These are phyloP conservation scores for Wickerhamiella qilinensis DNA, from an alignment of 805 yeast genomes.

Conservation along the genomic window DNA sequence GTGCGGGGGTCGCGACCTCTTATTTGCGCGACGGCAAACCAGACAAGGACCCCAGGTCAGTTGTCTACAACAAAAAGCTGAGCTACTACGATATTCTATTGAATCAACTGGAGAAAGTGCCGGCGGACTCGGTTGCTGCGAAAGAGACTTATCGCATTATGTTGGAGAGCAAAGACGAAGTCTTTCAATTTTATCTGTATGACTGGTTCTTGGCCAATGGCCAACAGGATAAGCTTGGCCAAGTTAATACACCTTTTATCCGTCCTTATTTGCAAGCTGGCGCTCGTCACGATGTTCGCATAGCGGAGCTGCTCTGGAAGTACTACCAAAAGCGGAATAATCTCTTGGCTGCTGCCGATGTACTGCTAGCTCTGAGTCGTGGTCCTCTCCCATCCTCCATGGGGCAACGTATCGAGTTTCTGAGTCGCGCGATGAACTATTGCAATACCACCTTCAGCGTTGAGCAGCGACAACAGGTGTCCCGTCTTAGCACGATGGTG, in stretches of 20 bases:
- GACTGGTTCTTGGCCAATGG: conserved; percentile 81
- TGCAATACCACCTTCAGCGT: conserved; percentile 76
- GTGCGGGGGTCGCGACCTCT: conserved; percentile 40
- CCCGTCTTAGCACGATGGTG: conserved; percentile 48
- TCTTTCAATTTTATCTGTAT: conserved; percentile 84
- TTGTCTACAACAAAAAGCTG: conserved; percentile 34
- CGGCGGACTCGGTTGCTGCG: conserved; percentile 35
- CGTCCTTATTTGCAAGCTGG: conserved; percentile 49
- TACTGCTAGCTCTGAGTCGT: conserved; percentile 53
- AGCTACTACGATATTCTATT: conserved; percentile 60
- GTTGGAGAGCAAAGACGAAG: conserved; percentile 56
- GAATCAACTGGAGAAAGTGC: conserved; percentile 56
- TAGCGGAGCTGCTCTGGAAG: conserved; percentile 76
- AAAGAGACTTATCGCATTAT: conserved; percentile 54
- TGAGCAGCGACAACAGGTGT: conserved; percentile 57
- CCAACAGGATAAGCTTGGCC: conserved; percentile 57
- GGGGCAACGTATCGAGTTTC: conserved; percentile 64
- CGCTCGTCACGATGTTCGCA: conserved; percentile 37
- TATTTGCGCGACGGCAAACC: conserved; percentile 37
- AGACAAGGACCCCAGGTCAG: conserved; percentile 35
- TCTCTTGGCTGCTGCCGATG: conserved; percentile 70
- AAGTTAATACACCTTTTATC: conserved; percentile 67
- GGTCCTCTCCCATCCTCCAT: conserved; percentile 54
- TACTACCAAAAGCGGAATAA: conserved; percentile 72
- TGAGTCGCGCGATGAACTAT: conserved; percentile 86